Conservation (phyloP, 2,329 filamentous ascomycete species). For the Zymoseptoria tritici region DNA sequence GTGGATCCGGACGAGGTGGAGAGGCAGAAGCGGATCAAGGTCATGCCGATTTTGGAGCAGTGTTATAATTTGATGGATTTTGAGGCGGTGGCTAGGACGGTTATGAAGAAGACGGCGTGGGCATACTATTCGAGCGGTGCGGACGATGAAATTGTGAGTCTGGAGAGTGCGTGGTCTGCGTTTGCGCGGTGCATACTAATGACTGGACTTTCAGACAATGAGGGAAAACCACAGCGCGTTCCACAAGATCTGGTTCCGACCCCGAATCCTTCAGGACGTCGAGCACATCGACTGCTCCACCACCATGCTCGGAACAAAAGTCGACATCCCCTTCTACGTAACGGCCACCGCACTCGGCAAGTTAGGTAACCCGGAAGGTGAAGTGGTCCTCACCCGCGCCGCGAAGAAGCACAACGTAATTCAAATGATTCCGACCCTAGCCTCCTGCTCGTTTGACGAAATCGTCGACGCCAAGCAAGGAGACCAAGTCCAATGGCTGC, state of each 20-base stretch:
- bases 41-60: constrained; percentile 73
- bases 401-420: constrained; percentile 81
- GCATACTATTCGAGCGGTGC: constrained; percentile 95
- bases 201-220: constrained; percentile 43
- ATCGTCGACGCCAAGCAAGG: constrained; percentile 76
- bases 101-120: constrained; percentile 97
- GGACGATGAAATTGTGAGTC: constrained; percentile 72
- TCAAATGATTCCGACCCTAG: constrained; percentile 97
- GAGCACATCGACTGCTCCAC: constrained; percentile 79
- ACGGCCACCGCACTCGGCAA: constrained; percentile 94
- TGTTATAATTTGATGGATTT: constrained; percentile 96
- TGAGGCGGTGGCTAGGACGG: constrained; percentile 77
- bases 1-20: constrained; percentile 64
- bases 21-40: constrained; percentile 57
- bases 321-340: constrained; percentile 86
- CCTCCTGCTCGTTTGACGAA: constrained; percentile 95
- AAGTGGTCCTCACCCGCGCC: constrained; percentile 81
- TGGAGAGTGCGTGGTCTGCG: neutral
- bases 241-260: constrained; percentile 96
- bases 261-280: constrained; percentile 80
- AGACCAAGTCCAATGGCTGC: constrained; percentile 89
- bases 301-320: constrained; percentile 85
- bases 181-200: neutral
- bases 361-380: constrained; percentile 86
- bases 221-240: constrained; percentile 93